A percentile compares a stretch with the other conserved stretches of the same genome.
Evolutionary conservation across 768 basidiomycete genomes (phyloP).

Genomic region (Gelatoporia subvermispora): DNA sequence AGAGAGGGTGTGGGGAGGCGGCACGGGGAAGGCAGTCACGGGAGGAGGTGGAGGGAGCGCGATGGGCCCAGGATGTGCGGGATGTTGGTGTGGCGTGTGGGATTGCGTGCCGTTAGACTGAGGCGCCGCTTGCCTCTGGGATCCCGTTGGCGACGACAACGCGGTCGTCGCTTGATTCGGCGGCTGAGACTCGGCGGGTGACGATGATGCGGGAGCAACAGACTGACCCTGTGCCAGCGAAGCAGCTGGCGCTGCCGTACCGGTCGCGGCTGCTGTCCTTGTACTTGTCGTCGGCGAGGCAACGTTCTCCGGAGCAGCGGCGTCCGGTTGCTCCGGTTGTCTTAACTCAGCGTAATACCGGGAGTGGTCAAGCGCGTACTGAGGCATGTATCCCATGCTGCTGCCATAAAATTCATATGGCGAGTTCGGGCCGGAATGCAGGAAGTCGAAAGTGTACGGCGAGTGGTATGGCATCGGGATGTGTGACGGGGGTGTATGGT

Average conservation of each 20-base stretch:
- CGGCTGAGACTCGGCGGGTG: too few relatives aligned
- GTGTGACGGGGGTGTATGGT: conserved; percentile 24
- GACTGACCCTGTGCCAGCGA: background rate
- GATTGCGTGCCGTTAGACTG: conserved; percentile 13
- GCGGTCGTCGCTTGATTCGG: too few relatives aligned
- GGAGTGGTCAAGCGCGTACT: background rate
- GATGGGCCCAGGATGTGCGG: conserved; percentile 65
- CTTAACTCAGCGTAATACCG: background rate
- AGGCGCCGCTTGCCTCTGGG: conserved; percentile 7
- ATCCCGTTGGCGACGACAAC: too few relatives aligned
- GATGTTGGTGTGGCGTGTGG: conserved; percentile 14
- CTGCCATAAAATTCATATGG: conserved; percentile 29
- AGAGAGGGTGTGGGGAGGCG: conserved; percentile 28
- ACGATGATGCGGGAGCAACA: conserved; percentile 3
- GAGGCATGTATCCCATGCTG: background rate
- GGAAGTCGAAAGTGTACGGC: conserved; percentile 32
- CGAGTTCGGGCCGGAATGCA: conserved; percentile 32
- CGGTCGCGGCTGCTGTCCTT: conserved; percentile 2
- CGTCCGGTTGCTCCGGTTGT: background rate
- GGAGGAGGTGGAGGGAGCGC: conserved; percentile 56
- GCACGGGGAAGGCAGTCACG: conserved; percentile 35
- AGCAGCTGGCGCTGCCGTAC: background rate
- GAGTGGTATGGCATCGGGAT: conserved; percentile 33
- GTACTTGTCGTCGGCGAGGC: too few relatives aligned
- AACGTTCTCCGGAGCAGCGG: background rate